Base-by-base conservation (phyloP, 305 asterid genomes). In the Fraxinus latifolia region DNA sequence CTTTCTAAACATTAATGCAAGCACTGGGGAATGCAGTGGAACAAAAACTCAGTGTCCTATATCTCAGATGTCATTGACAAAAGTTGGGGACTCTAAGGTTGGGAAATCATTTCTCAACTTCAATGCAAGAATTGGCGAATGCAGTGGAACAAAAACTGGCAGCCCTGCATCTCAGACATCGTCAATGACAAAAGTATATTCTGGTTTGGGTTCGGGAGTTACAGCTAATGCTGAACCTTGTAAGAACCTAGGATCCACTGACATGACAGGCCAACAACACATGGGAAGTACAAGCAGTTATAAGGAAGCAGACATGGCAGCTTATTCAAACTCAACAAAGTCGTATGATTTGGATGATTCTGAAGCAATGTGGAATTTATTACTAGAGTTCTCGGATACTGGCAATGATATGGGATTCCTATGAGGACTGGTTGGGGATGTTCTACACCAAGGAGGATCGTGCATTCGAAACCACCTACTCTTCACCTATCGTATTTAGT, bases 61-160 rank as follows among this genome's bases (percentile, higher is more conserved):
- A 6, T 91, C 93, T 15, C 91, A 87, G 67, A 78, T 87, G 5
- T 88, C 92, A 31, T 90, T 89, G 3, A 82, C 88, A 58, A 91
- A 90, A 84, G 87, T 83, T 14, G 91, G 65, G 6, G 9, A 5
- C 65, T n/a, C 8, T 1, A 37, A 77, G 80, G 70, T 88, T 53
- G 97, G 96, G 42, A 87, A 92, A 67, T 83, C 91, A 4, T 93
- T 93, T 70, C 85, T 90, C 50, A 78, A 81, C 42, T 47, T 67
- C 4, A 86, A 84, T 5, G 87, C 86, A 21, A 74, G 53, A n/a
- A 34, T 21, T 11, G 73, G 77, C 36, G 88, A 85, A 50, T 42
- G 39, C 67, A 73, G 39, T 17, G 84, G 82, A 23, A 79, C 73
- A 42, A 79, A 77, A 67, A 86, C 89, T 79, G 86, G 76, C 79